Percentiles rank a stretch among this genome's conserved stretches.
phyloP scores from a whole-genome alignment of 805 yeast genomes.

The Yarrowia sp. region DNA sequence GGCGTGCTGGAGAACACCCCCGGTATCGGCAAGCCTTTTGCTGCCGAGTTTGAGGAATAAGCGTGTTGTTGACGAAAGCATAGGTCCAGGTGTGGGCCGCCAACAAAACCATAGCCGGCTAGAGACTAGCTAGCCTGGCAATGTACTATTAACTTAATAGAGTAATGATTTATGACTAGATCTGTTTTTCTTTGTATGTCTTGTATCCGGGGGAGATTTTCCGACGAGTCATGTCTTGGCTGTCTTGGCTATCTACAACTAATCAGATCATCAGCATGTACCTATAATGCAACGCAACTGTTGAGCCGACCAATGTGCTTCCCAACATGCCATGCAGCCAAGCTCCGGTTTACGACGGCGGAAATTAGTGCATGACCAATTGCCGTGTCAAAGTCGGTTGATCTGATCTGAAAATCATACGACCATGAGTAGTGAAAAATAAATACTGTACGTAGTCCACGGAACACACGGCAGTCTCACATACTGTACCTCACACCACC shows the following conservation, averaged over 20 bases:
- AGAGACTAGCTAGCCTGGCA: neutral
- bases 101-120: conserved; percentile 10
- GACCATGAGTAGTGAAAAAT: neutral
- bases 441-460: too few species aligned
- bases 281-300: too few species aligned
- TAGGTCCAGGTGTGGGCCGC: too few species aligned
- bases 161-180: conserved; percentile 27
- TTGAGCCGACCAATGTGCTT: too few species aligned
- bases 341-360: neutral
- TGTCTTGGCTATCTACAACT: too few species aligned
- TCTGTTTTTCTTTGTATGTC: neutral
- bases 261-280: too few species aligned
- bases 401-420: neutral
- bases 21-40: conserved; percentile 27
- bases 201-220: neutral
- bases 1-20: conserved; percentile 49
- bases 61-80: neutral
- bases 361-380: neutral
- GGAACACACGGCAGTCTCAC: too few species aligned
- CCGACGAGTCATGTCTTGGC: neutral
- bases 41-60: conserved; percentile 27
- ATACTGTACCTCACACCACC: neutral
- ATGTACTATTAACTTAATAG: conserved; percentile 25
- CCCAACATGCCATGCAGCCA: conserved; percentile 21
- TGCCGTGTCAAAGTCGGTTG: neutral